These are phyloP conservation scores for Hirsutella thompsonii DNA, from an alignment of 2,329 filamentous ascomycete genomes.

Conservation along the genomic window DNA sequence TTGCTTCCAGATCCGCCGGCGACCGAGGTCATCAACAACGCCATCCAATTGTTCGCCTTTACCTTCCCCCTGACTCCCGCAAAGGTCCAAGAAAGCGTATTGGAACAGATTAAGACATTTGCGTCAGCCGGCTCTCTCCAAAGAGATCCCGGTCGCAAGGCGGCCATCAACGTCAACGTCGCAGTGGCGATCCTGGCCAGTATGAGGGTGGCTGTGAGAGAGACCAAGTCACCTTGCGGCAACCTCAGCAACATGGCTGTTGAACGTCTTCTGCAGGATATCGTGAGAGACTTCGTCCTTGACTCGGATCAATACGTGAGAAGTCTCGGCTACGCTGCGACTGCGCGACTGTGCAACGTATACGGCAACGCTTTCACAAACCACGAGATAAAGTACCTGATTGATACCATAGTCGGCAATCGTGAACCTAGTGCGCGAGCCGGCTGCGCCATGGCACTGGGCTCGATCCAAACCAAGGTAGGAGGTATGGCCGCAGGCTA, in stretches of 20 bases:
- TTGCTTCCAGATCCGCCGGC: conserved; percentile 61
- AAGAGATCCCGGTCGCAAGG: conserved; percentile 75
- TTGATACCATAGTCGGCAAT: conserved; percentile 90
- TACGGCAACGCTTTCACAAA: conserved; percentile 86
- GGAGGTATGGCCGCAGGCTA: conserved; percentile 96
- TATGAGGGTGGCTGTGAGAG: conserved; percentile 72
- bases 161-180: conserved; percentile 84
- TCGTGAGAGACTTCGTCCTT: conserved; percentile 58
- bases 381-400: conserved; percentile 76
- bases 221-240: conserved; percentile 60
- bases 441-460: conserved; percentile 86
- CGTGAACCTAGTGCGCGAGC: conserved; percentile 86
- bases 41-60: conserved; percentile 85
- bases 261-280: conserved; percentile 73
- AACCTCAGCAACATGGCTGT: conserved; percentile 63
- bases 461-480: conserved; percentile 87
- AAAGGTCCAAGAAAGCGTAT: conserved; percentile 88
- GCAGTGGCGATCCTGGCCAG: conserved; percentile 69
- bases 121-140: conserved; percentile 69
- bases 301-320: conserved; percentile 79
- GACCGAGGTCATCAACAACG: conserved; percentile 89
- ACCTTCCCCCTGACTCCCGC: conserved; percentile 78
- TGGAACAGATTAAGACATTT: conserved; percentile 88
- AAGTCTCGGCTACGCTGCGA: conserved; percentile 68
- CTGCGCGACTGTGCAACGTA: conserved; percentile 71